Base-by-base conservation (phyloP, 257 asterid genomes). In the Forsythia viridissima region DNA sequence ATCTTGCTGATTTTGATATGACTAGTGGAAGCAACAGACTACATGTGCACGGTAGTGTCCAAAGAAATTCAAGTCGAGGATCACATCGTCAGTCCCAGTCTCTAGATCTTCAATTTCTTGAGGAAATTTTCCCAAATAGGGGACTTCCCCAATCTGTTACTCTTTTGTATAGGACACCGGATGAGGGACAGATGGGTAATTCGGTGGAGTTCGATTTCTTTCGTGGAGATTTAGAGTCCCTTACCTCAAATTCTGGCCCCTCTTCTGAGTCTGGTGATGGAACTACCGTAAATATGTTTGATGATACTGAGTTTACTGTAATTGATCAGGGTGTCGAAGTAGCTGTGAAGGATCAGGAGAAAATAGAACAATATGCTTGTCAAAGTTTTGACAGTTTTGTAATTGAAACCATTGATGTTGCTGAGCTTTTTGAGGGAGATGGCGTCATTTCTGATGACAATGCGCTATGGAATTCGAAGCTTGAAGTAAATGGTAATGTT, bases 331-430 rank as follows among this genome's bases (percentile, higher is more conserved):
- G 92, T 55, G 79, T 80, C 71, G 94, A 94, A 86, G 68, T 84
- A 73, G 71, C 80, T 37, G 21, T 55, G 84, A 81, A 81, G 48
- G 89, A 86, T 70, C 84, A 76, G 80, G 57, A 83, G 70, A 76
- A 73, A 79, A 20, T 42, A 46, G 92, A 84, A 30, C 77, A 71
- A 71, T 81, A 82, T 75, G 82, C 76, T 84, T 84, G 87, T 80
- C 81, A 75, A 84, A 82, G 80, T 73, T 79, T 80, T 72, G 86
- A 77, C 41, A 70, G 83, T 85, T 76, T 86, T 81, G 72, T 75
- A 4, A 79, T 88, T 57, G 97, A 90, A 85, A 89, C 83, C 77
- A 82, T 87, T 63, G 90, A 89, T 86, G 86, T 85, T 76, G 90
- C 89, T 6, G 94, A 87, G 52, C 82, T 89, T 80, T 92, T 92